Conservation (phyloP, 1,284 basidiomycete species). For the Puccinia coronata region DNA sequence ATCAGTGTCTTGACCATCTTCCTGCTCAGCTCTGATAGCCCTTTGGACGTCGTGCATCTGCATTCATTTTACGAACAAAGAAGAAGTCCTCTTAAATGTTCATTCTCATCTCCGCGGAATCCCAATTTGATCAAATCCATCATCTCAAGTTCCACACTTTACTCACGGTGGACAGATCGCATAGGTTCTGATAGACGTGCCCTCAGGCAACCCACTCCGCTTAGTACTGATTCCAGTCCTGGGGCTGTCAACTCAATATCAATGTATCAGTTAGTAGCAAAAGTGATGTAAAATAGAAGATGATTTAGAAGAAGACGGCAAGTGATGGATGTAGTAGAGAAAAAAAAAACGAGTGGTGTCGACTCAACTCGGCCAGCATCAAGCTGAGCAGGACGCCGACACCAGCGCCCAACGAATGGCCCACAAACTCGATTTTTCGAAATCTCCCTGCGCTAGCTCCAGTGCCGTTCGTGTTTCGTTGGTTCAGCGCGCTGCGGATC, state of each 20-base stretch:
- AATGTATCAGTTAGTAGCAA: no score
- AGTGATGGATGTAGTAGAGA: no score
- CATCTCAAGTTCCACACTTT: slow-evolving; percentile 33
- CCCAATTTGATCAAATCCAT: slow-evolving; percentile 61
- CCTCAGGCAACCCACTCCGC: slow-evolving; percentile 24
- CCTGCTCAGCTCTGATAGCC: slow-evolving; percentile 18
- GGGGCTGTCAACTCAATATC: no score
- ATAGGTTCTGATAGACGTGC: slow-evolving; percentile 28
- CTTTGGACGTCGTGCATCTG: slow-evolving; percentile 23
- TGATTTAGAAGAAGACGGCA: background rate
- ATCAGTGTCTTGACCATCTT: slow-evolving; percentile 69
- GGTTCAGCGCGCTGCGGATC: slow-evolving; percentile 5
- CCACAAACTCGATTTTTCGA: slow-evolving; percentile 61
- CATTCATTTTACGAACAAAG: background rate
- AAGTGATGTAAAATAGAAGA: background rate
- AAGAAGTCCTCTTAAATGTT: no score
- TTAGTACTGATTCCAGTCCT: slow-evolving; percentile 18
- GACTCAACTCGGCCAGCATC: slow-evolving; percentile 78
- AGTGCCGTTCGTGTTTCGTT: background rate
- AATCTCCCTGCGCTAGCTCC: background rate
- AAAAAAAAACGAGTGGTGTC: background rate
- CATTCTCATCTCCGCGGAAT: slow-evolving; percentile 65
- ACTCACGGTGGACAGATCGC: slow-evolving; percentile 39
- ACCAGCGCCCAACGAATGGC: slow-evolving; percentile 85
- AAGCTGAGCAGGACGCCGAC: slow-evolving; percentile 75